Percentiles rank a stretch among this genome's conserved stretches.
phyloP scores from a whole-genome alignment of 805 yeast genomes.

The Lachancea cidri region DNA sequence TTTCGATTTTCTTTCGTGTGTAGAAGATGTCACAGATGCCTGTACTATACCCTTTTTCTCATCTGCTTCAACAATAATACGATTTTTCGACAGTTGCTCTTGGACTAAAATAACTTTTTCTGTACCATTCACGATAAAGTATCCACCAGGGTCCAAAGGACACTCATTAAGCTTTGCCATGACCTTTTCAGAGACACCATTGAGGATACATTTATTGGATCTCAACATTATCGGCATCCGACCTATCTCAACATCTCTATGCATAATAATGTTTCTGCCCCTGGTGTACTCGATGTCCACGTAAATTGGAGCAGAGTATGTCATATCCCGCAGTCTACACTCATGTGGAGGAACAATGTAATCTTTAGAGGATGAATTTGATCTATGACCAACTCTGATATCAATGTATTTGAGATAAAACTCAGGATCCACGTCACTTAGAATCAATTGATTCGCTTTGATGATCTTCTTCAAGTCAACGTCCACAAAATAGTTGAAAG shows the following conservation, averaged over 20 bases:
- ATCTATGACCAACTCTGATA: constrained; percentile 81
- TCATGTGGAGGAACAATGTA: constrained; percentile 84
- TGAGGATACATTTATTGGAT: constrained; percentile 83
- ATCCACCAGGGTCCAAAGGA: constrained; percentile 98
- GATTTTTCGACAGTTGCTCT: constrained; percentile 93
- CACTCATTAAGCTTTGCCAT: constrained; percentile 93
- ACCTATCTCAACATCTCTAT: constrained; percentile 88
- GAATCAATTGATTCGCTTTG: constrained; percentile 79
- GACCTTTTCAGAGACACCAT: constrained; percentile 67
- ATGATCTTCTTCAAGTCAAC: constrained; percentile 89
- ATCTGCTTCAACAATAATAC: constrained; percentile 97
- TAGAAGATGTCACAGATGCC: constrained; percentile 95
- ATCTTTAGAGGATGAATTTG: constrained; percentile 50
- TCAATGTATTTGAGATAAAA: constrained; percentile 90
- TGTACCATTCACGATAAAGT: constrained; percentile 95
- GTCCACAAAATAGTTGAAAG: constrained; percentile 96
- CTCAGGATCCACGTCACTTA: constrained; percentile 96
- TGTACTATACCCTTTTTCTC: constrained; percentile 91
- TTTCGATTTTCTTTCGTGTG: constrained; percentile 96
- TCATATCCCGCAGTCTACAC: constrained; percentile 88
- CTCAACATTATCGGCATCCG: constrained; percentile 98
- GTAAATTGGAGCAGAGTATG: constrained; percentile 90
- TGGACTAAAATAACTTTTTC: constrained; percentile 96
- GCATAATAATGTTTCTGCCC: constrained; percentile 87
- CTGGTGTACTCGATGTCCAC: constrained; percentile 97